Percentiles rank a stretch among this genome's conserved stretches.
Conservation (phyloP, 805 yeast species). For the Barnettozyma wickerhamii region DNA sequence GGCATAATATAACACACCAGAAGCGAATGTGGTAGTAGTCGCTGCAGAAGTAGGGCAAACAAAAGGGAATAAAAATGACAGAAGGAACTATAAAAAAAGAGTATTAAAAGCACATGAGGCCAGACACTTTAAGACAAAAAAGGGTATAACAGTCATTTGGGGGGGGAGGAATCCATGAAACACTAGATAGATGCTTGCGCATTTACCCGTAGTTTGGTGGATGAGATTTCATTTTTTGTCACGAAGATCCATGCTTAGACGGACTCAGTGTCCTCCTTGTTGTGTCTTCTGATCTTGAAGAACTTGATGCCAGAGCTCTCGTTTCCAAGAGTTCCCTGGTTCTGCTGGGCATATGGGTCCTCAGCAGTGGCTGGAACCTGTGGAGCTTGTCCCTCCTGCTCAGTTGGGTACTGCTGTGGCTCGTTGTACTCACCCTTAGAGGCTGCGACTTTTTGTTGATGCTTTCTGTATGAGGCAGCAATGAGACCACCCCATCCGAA, state of each 20-base stretch:
- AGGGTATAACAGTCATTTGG: not conserved
- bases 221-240: not conserved
- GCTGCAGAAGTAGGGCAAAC: not conserved
- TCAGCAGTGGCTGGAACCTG: slow-evolving; percentile 23
- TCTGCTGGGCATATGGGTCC: slow-evolving; percentile 26
- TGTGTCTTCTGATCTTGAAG: slow-evolving; percentile 64
- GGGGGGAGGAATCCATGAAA: too few species aligned
- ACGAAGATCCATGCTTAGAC: too few species aligned
- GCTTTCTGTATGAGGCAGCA: slow-evolving; percentile 46
- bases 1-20: not conserved
- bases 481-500: slow-evolving; percentile 48
- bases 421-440: slow-evolving; percentile 14
- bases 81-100: not conserved
- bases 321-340: slow-evolving; percentile 28
- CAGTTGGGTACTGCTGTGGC: slow-evolving; percentile 10
- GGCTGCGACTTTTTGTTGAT: slow-evolving; percentile 37
- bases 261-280: slow-evolving; percentile 38
- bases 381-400: slow-evolving; percentile 11
- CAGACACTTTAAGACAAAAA: not conserved
- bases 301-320: slow-evolving; percentile 63
- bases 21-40: not conserved
- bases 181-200: too few species aligned
- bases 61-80: not conserved
- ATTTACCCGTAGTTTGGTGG: too few species aligned
- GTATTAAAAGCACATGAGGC: not conserved